Evolutionary conservation across 2,329 filamentous ascomycete genomes (phyloP), one percentile per base, ranked within the genome.

Genomic region (Cercospora sesami): DNA sequence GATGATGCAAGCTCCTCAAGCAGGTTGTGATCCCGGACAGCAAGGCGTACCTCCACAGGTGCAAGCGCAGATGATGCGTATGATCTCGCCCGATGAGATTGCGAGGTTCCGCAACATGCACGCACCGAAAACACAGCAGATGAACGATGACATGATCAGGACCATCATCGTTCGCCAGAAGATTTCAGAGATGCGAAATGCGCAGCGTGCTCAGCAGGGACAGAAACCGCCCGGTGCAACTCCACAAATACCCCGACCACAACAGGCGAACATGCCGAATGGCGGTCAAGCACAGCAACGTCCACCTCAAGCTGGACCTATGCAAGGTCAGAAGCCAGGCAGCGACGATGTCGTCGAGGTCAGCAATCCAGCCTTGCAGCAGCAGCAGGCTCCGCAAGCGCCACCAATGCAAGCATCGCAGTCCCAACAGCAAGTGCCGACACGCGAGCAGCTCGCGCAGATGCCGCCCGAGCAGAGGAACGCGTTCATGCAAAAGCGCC

Each of bases 91-190:
- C 73, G 39, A 82, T 60, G 82, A 84, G 18, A 74, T 84, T 18
- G 75, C 79, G 58, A 70, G 70, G 21, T 78, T 80, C 68, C 78
- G 82, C 39, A 70, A 73, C 30, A 58, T 76, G 72, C 33, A 33
- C 39, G 66, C 81, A 14, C 73, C 75, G 21, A 75, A 79, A 30
- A 71, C 76, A 57, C 59, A 76, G 23, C 77, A 77, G 42, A 71
- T 78, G 60, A 78, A 74, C 4, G 82, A 85, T 69, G 83, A 84
- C 4, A 78, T 82, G 62, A 74, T 85, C 21, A 77, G 79, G 39
- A 72, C 78, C 0, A 48, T 80, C 30, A 68, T 78, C 23, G 62
- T 71, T 33, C 68, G 71, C 45, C 64, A 68, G 23, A 73, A 72
- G 65, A 45, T 72, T 1, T 58, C 72, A 33, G 61, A 68, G 36